Evolutionary conservation across 75 land plant species (phyloP), one percentile per base, ranked within the genome.

Genomic region (Cryptomeria japonica): DNA sequence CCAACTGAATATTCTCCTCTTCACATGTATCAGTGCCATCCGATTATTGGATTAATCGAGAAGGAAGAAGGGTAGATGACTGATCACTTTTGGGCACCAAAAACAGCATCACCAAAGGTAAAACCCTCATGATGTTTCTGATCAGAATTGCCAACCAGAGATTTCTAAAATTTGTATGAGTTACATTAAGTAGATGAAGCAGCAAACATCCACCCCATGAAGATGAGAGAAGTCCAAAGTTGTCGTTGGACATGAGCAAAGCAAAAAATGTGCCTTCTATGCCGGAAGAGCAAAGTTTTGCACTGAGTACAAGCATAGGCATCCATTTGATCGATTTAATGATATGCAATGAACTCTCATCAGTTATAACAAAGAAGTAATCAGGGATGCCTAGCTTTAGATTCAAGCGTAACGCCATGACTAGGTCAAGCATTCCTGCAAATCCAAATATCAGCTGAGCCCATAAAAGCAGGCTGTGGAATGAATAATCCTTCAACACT

Each of bases 241-340:
- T 92, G 84, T 92, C 93, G 4, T 91, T 87, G 75, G 93, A 89
- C 93, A 92, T 91, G n/a, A 92, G 89, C 28, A 92, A 84, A 31
- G 93, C 93, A 80, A 92, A 92, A 88, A 92, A 92, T 28, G 93
- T 92, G 49, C 93, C 93, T 79, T 92, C 93, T 34, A 92, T 92
- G 41, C 96, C 95, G 3, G 89, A 32, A 31, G 93, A 92, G 80
- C 93, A 92, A 31, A 92, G 61, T 56, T 86, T 89, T 46, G 93
- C 87, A 80, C 95, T 92, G 7, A 92, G 85, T 16, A 92, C 93
- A 16, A 92, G 90, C 76, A 91, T 90, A 28, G 93, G 93, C 87
- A 92, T 91, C 93, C 93, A 92, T 47, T 89, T 92, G 64, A 92
- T 80, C 16, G 88, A 86, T 9, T 41, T 44, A 12, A 90, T 79